Percentiles rank a stretch among this genome's conserved stretches.
Evolutionary conservation across 164 flowering plant species (phyloP).

Genomic region (Platanus orientalis): DNA sequence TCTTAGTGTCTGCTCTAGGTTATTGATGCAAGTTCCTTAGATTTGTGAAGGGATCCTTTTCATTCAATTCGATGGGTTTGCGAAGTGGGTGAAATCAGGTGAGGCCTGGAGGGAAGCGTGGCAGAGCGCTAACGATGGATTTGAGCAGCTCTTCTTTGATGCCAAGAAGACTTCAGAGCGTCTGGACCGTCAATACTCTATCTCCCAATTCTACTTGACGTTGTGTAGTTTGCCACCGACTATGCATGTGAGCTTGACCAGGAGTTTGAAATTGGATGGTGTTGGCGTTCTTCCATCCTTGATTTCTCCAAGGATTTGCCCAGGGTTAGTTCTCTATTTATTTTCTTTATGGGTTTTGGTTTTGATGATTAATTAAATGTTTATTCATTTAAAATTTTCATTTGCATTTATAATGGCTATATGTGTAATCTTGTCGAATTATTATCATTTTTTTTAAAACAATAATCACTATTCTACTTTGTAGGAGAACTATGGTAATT

Average conservation of each 20-base stretch:
- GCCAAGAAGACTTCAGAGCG: slow-evolving; percentile 80
- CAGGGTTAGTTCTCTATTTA: slow-evolving; percentile 44
- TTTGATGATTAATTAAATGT: no score
- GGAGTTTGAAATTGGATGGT: slow-evolving; percentile 50
- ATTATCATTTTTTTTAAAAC: no score
- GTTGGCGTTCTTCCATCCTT: slow-evolving; percentile 50
- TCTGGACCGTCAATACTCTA: slow-evolving; percentile 59
- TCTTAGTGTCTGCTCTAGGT: no score
- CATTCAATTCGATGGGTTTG: slow-evolving; percentile 55
- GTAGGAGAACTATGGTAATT: no score
- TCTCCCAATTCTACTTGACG: slow-evolving; percentile 43
- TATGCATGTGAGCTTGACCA: slow-evolving; percentile 68
- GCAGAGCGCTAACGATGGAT: slow-evolving; percentile 76
- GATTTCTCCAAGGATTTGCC: slow-evolving; percentile 79
- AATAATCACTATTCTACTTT: no score
- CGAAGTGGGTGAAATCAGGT: slow-evolving; percentile 51
- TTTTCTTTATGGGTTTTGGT: neutral
- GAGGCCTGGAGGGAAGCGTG: slow-evolving; percentile 65
- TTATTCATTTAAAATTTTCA: no score
- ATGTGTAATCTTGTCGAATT: no score
- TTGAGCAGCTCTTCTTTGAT: slow-evolving; percentile 70
- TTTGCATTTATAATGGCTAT: no score
- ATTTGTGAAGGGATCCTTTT: slow-evolving; percentile 5
- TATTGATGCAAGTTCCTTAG: slow-evolving; percentile 23
- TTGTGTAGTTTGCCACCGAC: slow-evolving; percentile 41